A percentile compares a stretch with the other conserved stretches of the same genome.
phyloP scores from a whole-genome alignment of 2,329 filamentous ascomycete genomes.

The Paraphaeosphaeria minitans region DNA sequence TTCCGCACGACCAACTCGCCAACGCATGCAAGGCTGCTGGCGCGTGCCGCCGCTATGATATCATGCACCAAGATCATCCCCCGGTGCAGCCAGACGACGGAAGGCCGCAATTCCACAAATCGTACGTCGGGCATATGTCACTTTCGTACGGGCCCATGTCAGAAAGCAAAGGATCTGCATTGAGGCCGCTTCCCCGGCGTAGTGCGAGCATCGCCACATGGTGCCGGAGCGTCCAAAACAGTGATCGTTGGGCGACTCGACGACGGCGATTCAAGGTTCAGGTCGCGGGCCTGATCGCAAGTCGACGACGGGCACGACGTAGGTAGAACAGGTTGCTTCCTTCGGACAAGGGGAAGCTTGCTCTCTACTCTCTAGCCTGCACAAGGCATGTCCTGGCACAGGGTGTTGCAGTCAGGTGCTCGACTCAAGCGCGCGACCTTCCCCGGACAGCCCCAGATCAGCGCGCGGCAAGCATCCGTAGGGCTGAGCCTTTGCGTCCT shows the following conservation, averaged over 20 bases:
- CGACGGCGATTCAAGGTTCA: conserved; percentile 2
- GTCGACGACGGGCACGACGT: background rate
- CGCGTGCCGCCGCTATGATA: background rate
- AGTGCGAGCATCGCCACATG: background rate
- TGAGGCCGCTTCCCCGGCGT: conserved; percentile 2
- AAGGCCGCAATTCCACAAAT: background rate
- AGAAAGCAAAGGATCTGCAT: background rate
- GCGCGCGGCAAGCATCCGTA: conserved; percentile 6
- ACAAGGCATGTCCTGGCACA: background rate
- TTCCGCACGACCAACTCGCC: background rate
- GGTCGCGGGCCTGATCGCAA: background rate
- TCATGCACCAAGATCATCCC: background rate
- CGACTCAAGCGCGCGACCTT: background rate
- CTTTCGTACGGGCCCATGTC: conserved; percentile 2
- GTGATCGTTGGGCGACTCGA: background rate
- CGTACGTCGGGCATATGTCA: too few relatives aligned
- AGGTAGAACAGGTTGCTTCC: background rate
- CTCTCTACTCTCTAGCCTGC: background rate
- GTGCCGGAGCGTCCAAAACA: background rate
- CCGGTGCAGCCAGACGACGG: background rate
- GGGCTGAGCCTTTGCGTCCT: background rate
- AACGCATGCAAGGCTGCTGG: background rate
- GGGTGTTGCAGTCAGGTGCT: background rate
- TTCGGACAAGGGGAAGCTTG: background rate
- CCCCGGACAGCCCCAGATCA: conserved; percentile 10